Evolutionary conservation across 257 asterid species (phyloP).

Genomic region (Jasminum sambac): DNA sequence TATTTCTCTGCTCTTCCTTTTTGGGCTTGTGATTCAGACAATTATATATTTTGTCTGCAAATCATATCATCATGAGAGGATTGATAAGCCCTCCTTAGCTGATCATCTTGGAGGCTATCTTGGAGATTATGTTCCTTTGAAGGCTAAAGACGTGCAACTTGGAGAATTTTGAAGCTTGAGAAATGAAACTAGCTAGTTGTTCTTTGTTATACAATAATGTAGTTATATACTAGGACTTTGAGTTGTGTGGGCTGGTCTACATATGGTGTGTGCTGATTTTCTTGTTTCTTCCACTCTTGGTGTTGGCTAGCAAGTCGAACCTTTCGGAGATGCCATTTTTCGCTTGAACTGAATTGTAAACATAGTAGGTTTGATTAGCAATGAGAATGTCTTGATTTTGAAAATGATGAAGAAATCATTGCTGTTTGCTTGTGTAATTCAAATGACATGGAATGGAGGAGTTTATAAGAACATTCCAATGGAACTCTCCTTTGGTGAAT

Average conservation of each 20-base stretch:
- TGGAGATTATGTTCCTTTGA: constrained; percentile 86
- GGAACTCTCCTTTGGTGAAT: not conserved
- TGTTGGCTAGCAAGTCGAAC: not conserved
- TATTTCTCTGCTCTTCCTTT: constrained; percentile 42
- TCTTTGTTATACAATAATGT: not conserved
- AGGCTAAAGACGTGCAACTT: constrained; percentile 63
- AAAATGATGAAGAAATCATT: not conserved
- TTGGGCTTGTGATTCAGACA: constrained; percentile 61
- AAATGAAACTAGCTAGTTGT: not conserved
- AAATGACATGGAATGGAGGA: not conserved
- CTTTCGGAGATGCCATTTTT: not conserved
- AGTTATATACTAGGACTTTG: not conserved
- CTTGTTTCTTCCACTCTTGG: not conserved
- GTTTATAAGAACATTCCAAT: not conserved
- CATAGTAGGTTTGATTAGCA: not conserved
- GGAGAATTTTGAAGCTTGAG: constrained; percentile 51
- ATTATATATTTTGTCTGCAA: constrained; percentile 72
- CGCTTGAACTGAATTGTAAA: not conserved
- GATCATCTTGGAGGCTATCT: constrained; percentile 86
- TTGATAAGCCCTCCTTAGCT: constrained; percentile 64
- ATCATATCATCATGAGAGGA: constrained; percentile 73
- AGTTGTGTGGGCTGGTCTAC: not conserved
- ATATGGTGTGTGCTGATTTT: not conserved
- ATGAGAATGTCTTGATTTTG: not conserved
- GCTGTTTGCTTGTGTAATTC: not conserved